Evolutionary conservation across 305 asterid species (phyloP).

Genomic region (Solanum hybrid): DNA sequence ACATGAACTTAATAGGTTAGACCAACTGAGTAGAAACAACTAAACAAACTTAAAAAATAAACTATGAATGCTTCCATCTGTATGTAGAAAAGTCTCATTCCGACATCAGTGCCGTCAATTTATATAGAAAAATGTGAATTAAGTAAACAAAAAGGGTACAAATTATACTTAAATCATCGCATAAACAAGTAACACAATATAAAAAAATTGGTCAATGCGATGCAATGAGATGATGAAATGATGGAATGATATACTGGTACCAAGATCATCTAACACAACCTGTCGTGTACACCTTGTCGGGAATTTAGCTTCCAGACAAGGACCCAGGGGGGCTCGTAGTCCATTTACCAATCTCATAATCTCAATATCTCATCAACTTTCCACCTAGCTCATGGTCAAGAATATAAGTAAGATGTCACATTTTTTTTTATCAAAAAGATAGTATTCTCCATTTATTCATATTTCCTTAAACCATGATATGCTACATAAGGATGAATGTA

Average conservation of each 20-base stretch:
- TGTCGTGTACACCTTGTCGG: not conserved
- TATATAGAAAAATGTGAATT: no score
- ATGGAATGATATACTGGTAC: not conserved
- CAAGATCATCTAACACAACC: not conserved
- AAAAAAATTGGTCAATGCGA: no score
- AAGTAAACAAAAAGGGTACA: not conserved
- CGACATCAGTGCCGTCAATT: not conserved
- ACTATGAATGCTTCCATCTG: not conserved
- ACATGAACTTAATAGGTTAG: not conserved
- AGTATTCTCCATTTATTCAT: not conserved
- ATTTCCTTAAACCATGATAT: no score
- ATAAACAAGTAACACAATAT: not conserved
- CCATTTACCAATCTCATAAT: not conserved
- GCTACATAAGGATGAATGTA: not conserved
- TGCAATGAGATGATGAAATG: not conserved
- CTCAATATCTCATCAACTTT: not conserved
- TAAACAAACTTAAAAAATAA: no score
- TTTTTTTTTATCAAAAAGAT: no score
- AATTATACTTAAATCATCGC: not conserved
- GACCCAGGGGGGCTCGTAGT: not conserved
- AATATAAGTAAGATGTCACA: not conserved
- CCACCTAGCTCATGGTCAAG: not conserved
- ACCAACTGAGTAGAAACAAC: not conserved
- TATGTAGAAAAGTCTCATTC: not conserved
- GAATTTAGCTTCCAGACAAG: no score